phyloP scores from a whole-genome alignment of 2,329 filamentous ascomycete species.

The Aspergillus fructus region DNA sequence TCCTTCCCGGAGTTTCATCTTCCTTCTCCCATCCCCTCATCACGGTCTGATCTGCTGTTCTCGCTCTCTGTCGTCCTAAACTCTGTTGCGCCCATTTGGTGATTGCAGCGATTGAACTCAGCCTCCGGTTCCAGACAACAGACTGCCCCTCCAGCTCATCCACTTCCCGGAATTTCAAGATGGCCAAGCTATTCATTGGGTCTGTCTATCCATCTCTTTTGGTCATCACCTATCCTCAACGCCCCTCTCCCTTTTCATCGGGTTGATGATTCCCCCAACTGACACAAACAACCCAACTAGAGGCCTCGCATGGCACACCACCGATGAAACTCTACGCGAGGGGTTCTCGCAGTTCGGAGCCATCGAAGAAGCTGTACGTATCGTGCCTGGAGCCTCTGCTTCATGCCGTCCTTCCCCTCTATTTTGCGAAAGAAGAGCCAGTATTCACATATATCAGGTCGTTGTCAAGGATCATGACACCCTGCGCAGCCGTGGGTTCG shows the following conservation, averaged over 20 bases:
- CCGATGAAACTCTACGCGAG: constrained; percentile 78
- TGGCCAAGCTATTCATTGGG: constrained; percentile 79
- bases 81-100: constrained; percentile 2
- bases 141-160: not conserved
- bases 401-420: constrained; percentile 9
- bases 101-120: constrained; percentile 1
- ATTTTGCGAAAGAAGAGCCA: not conserved
- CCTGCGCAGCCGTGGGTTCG: constrained; percentile 93
- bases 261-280: constrained; percentile 4
- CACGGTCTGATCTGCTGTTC: not conserved
- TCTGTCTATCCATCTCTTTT: constrained; percentile 15
- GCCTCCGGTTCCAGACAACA: not conserved
- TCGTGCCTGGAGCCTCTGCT: not conserved
- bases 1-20: constrained; percentile 8
- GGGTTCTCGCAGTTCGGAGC: constrained; percentile 91
- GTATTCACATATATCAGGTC: constrained; percentile 58
- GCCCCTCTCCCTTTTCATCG: constrained; percentile 11
- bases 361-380: constrained; percentile 92
- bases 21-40: constrained; percentile 6
- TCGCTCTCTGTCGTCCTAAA: not conserved
- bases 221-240: constrained; percentile 18
- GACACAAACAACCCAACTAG: constrained; percentile 47
- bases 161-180: constrained; percentile 42
- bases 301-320: constrained; percentile 97
- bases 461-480: constrained; percentile 98